Evolutionary conservation across 1,139 yeast genomes (phyloP), one percentile per base, ranked within the genome.

Genomic region (Saccharomyces hybrid): DNA sequence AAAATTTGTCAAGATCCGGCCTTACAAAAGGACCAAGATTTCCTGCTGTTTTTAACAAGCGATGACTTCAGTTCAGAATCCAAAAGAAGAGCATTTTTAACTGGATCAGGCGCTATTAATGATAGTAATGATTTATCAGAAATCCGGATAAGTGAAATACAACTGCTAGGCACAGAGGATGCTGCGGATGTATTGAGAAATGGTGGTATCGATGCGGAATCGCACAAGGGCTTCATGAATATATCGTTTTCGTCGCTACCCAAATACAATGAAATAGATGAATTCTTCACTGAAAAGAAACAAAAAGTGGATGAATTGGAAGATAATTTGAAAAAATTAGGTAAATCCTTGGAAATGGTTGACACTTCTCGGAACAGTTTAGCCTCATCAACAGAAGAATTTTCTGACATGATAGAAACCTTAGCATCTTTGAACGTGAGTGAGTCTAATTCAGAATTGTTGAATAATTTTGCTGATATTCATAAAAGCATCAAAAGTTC

Each of bases 351-450:
- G 58, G 97, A 89, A 58, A 68, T 82, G 50, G 86, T 91, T 20
- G 83, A 87, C 27, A 75, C 78, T 16, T 96, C 20, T 68, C 77
- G 97, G 59, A 77, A 81, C 52, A 97, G 90, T 62, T 75, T 91
- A 57, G 78, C 86, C 8, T 75, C 81, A 3, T 75, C 85, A 0
- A 77, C 90, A 1, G 80, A 82, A 48, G 97, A 89, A 56, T 78
- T 85, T 61, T 75, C 85, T 4, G 70, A 68, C 4, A 75, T 80
- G 4, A 65, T 84, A 20, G 73, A 75, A 30, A 82, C 83, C 26
- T 71, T 95, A 59, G 83, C 91, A 0, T 83, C 79, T 20, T 76
- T 90, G 49, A 98, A 91, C 67, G 82, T 93, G 5, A 85, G 88
- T 60, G 82, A 81, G 62, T 75, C 78, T 25, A 79, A 91, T 4